These are phyloP conservation scores for Claviceps pusilla DNA, from an alignment of 2,329 filamentous ascomycete genomes.

Conservation along the genomic window DNA sequence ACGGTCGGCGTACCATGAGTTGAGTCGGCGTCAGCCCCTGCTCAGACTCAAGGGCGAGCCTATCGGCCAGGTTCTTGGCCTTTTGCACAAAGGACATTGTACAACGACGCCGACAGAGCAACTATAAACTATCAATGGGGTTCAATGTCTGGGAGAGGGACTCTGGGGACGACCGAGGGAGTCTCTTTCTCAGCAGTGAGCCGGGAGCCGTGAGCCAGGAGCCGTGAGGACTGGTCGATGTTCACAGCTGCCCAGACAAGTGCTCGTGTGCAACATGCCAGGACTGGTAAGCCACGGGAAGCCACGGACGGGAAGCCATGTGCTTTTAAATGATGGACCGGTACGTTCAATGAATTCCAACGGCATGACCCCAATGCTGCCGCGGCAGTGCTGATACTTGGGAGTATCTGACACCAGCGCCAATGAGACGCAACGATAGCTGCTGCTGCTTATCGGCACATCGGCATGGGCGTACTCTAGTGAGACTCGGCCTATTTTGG, in stretches of 20 bases:
- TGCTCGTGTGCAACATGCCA: background rate
- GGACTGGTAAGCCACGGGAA: background rate
- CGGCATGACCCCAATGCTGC: background rate
- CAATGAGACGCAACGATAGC: background rate
- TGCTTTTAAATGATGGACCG: background rate
- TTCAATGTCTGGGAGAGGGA: background rate
- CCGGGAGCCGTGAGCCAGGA: no score
- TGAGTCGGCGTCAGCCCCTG: slow-evolving; percentile 63
- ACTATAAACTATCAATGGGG: background rate
- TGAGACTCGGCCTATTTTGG: background rate
- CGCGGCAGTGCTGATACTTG: no score
- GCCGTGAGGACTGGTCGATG: background rate
- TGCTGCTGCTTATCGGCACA: slow-evolving; percentile 1
- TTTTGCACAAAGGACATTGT: slow-evolving; percentile 1
- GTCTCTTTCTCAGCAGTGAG: background rate
- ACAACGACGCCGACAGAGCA: background rate
- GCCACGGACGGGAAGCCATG: background rate
- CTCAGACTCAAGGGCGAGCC: slow-evolving; percentile 59
- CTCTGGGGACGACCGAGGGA: no score
- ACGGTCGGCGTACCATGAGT: slow-evolving; percentile 46
- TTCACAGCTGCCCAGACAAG: background rate
- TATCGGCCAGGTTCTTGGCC: slow-evolving; percentile 33
- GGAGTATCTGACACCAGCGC: background rate
- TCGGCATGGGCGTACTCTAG: background rate
- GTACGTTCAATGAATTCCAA: background rate